A percentile compares a stretch with the other conserved stretches of the same genome.
These are phyloP conservation scores for Aspergillus baeticus DNA, from an alignment of 495 filamentous ascomycete species.

Conservation along the genomic window DNA sequence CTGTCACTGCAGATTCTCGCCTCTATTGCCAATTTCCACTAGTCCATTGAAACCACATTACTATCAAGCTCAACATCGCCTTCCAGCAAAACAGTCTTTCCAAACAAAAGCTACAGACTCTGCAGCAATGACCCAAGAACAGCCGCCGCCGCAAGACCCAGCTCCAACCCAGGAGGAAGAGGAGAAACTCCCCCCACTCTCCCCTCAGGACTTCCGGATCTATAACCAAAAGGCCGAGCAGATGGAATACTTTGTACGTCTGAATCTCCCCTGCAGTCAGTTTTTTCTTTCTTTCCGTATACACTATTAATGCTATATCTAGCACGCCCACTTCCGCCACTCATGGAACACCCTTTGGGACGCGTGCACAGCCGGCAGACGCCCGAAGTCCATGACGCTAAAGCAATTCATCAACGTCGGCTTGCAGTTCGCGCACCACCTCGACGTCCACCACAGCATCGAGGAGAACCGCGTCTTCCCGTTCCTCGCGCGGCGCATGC, in stretches of 20 bases:
- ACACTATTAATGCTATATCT: background rate
- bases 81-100: too few species aligned
- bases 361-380: background rate
- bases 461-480: slow-evolving; percentile 12
- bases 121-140: too few species aligned
- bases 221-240: slow-evolving; percentile 2
- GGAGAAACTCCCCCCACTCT: background rate
- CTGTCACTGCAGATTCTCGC: too few species aligned
- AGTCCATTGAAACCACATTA: too few species aligned
- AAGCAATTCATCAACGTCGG: slow-evolving; percentile 7
- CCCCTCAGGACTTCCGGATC: background rate
- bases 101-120: too few species aligned
- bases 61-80: too few species aligned
- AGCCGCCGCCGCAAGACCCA: too few species aligned
- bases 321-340: slow-evolving; percentile 4
- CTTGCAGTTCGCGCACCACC: slow-evolving; percentile 6
- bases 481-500: slow-evolving; percentile 69
- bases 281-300: background rate
- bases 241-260: slow-evolving; percentile 5
- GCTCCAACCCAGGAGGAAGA: background rate
- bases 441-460: slow-evolving; percentile 4
- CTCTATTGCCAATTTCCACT: too few species aligned
- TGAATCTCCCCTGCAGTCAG: too few species aligned
- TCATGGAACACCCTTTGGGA: slow-evolving; percentile 6
- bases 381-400: background rate